Evolutionary conservation across 306 rosid species (phyloP), one percentile per base, ranked within the genome.

Genomic region (Phaseolus lunatus): DNA sequence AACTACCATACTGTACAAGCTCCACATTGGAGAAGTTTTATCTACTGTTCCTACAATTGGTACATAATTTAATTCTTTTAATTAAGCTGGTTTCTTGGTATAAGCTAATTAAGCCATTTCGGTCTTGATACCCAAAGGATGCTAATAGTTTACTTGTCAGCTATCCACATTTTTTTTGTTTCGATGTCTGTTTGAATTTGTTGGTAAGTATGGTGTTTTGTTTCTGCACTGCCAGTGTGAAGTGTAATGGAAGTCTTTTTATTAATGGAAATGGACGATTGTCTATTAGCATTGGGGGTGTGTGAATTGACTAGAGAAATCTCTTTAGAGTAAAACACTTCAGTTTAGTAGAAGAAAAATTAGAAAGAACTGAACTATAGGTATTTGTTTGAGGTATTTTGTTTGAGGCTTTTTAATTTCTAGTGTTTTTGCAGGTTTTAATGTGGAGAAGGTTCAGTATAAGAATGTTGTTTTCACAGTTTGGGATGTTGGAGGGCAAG

Each of bases 401-500:
- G 67, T 49, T 72, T 67, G 29, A 61, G 78, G 65, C 73, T 59
- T 26, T 39, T 67, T 16, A 23, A 16, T 58, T 20, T 54, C 6
- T 62, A 54, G 72, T 61, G 37, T 43, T 18, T n/a, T 33, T 86
- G 75, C 73, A 96, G 98, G 99, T 78, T 96, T 96, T 71, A 95
- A 95, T 66, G 99, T 95, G 82, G 99, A 95, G 89, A 95, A 95
- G 82, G 93, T 95, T 79, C 99, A 96, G 85, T 92, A 96, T 78
- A 96, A 96, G 89, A 96, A 96, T 87, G 99, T 96, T 45, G 47
- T 96, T 58, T 96, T 96, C 90, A 96, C 98, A 0, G 99, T 96
- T 84, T 96, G 99, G 99, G 99, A 96, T 80, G 99, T 96, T 14
- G 99, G 99, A 5, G 99, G 99, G 13, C 99, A 96, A 85, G 99